phyloP scores from a whole-genome alignment of 306 rosid genomes.

The Begonia masoniana region DNA sequence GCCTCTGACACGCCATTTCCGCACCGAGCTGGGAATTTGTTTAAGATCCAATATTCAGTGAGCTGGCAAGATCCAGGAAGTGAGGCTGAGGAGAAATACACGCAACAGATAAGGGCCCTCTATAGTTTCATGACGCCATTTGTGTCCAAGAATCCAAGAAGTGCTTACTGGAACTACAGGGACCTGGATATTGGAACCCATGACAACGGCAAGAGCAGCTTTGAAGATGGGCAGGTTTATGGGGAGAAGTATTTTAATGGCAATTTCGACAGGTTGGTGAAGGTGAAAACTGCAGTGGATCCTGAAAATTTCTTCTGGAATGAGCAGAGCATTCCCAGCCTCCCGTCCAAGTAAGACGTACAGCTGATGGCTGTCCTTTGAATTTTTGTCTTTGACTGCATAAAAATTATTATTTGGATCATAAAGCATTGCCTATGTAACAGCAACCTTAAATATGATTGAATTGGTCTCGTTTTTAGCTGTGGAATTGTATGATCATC shows the following conservation, averaged over 20 bases:
- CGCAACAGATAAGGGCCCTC: not conserved
- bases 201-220: not conserved
- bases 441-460: too few relatives aligned
- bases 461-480: too few relatives aligned
- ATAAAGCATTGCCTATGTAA: too few relatives aligned
- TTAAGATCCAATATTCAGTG: not conserved
- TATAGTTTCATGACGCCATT: not conserved
- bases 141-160: not conserved
- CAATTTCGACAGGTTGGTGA: constrained; percentile 1
- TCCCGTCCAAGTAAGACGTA: not conserved
- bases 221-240: not conserved
- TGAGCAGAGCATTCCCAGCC: not conserved
- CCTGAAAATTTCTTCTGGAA: not conserved
- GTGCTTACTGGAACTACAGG: not conserved
- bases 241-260: not conserved
- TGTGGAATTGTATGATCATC: too few relatives aligned
- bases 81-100: not conserved
- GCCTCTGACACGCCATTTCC: not conserved
- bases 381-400: too few relatives aligned
- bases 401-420: too few relatives aligned
- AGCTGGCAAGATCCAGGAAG: not conserved
- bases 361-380: too few relatives aligned
- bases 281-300: not conserved
- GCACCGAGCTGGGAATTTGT: constrained; percentile 1
- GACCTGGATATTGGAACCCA: not conserved